These are phyloP conservation scores for Botryococcus braunii DNA, from an alignment of 163 green algal genomes.

Conservation along the genomic window DNA sequence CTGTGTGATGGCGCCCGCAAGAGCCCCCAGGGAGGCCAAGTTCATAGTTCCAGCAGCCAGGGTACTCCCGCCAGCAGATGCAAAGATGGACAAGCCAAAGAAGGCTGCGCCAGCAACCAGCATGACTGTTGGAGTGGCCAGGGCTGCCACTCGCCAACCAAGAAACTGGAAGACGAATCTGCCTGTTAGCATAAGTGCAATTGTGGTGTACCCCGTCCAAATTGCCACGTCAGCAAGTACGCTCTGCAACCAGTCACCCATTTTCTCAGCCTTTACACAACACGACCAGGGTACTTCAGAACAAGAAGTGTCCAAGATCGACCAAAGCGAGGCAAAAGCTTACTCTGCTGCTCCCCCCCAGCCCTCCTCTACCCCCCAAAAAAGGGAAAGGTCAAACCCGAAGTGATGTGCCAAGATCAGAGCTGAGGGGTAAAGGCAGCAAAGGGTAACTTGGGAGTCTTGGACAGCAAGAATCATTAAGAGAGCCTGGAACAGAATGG, in stretches of 20 bases:
- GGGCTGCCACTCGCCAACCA: conserved; percentile 61
- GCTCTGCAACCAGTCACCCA: conserved; percentile 7
- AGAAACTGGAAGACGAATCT: conserved; percentile 49
- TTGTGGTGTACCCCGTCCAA: conserved; percentile 58
- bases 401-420: too few relatives aligned
- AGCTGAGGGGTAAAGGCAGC: too few relatives aligned
- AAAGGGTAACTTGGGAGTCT: too few relatives aligned
- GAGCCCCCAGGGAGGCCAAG: conserved; percentile 42
- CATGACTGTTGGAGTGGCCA: conserved; percentile 69
- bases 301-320: too few relatives aligned
- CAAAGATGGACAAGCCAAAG: conserved; percentile 47
- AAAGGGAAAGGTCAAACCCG: not conserved
- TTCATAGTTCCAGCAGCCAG: conserved; percentile 19
- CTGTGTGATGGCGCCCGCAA: conserved; percentile 63
- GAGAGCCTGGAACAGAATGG: too few relatives aligned
- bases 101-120: conserved; percentile 53
- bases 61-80: conserved; percentile 5
- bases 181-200: conserved; percentile 48
- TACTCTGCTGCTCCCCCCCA: too few relatives aligned
- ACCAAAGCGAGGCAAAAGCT: too few relatives aligned
- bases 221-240: conserved; percentile 74
- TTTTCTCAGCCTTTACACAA: too few relatives aligned
- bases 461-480: too few relatives aligned
- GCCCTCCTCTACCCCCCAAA: too few relatives aligned
- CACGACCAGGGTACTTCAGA: too few relatives aligned